These are phyloP conservation scores for Xylaria multiplex DNA, from an alignment of 2,329 filamentous ascomycete species.

Conservation along the genomic window DNA sequence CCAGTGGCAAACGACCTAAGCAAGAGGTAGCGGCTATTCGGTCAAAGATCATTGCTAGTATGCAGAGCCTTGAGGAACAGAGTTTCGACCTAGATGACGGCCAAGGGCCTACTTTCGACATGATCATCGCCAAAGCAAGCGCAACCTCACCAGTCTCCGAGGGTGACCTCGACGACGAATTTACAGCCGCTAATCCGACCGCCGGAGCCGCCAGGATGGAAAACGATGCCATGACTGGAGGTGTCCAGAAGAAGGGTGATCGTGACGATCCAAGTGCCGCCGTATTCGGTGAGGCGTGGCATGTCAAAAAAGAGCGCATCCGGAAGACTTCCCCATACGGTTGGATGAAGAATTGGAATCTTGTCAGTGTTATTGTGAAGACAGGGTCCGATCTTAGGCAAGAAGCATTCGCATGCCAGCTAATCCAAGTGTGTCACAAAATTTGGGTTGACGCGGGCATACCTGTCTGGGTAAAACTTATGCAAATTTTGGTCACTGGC, in stretches of 20 bases:
- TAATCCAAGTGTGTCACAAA: constrained; percentile 82
- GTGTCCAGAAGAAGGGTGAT: constrained; percentile 81
- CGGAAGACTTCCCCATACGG: constrained; percentile 85
- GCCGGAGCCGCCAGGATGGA: constrained; percentile 87
- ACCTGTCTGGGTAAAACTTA: constrained; percentile 87
- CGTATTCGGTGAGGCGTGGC: constrained; percentile 88
- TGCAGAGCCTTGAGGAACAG: constrained; percentile 88
- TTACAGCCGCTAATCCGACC: constrained; percentile 67
- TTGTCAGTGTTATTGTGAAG: constrained; percentile 88
- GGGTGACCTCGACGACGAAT: constrained; percentile 50
- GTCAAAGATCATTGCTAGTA: constrained; percentile 87
- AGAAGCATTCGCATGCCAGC: constrained; percentile 86
- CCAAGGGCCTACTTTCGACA: constrained; percentile 80
- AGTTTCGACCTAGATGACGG: constrained; percentile 80
- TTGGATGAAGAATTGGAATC: constrained; percentile 90
- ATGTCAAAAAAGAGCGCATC: constrained; percentile 84
- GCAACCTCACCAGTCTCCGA: constrained; percentile 56
- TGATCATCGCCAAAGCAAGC: constrained; percentile 79
- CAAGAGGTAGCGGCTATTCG: constrained; percentile 85
- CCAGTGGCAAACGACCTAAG: constrained; percentile 80
- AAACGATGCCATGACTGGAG: constrained; percentile 87
- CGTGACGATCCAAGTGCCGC: constrained; percentile 87
- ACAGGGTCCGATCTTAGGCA: constrained; percentile 84
- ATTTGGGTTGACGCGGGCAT: constrained; percentile 81
- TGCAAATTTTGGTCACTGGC: constrained; percentile 87